These are phyloP conservation scores for Mucor plumbeus DNA, from an alignment of 371 early-diverging fungal genomes.

Conservation along the genomic window DNA sequence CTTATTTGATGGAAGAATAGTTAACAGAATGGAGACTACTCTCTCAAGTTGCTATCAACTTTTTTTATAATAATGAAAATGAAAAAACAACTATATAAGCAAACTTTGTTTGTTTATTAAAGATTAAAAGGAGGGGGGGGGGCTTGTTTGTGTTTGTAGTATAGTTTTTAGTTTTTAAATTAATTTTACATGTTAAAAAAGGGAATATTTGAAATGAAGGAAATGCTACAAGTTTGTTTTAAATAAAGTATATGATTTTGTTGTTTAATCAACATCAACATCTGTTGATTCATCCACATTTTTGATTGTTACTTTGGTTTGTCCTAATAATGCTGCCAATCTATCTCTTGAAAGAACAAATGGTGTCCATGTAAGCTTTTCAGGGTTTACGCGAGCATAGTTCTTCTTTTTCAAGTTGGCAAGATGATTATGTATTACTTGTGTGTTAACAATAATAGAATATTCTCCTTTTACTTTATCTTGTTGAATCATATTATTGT, in stretches of 20 bases:
- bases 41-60: slow-evolving; percentile 31
- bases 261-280: slow-evolving; percentile 21
- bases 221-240: slow-evolving; percentile 1
- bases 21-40: slow-evolving; percentile 45
- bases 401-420: slow-evolving; percentile 48
- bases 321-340: slow-evolving; percentile 32
- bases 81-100: slow-evolving; percentile 27
- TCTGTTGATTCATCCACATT: slow-evolving; percentile 27
- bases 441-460: slow-evolving; percentile 37
- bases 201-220: background rate
- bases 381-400: slow-evolving; percentile 54
- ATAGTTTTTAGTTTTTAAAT: background rate
- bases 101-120: slow-evolving; percentile 7
- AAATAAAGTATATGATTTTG: background rate
- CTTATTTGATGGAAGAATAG: slow-evolving; percentile 9
- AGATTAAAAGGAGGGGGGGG: background rate
- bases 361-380: slow-evolving; percentile 69
- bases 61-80: slow-evolving; percentile 32
- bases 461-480: slow-evolving; percentile 24
- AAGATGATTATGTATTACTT: slow-evolving; percentile 46
- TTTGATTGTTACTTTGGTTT: slow-evolving; percentile 31
- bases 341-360: slow-evolving; percentile 58
- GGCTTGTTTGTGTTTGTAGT: background rate
- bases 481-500: slow-evolving; percentile 54
- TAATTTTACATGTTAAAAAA: background rate